Base-by-base conservation (phyloP, 495 filamentous ascomycete species). In the Aspergillus egyptiacus region DNA sequence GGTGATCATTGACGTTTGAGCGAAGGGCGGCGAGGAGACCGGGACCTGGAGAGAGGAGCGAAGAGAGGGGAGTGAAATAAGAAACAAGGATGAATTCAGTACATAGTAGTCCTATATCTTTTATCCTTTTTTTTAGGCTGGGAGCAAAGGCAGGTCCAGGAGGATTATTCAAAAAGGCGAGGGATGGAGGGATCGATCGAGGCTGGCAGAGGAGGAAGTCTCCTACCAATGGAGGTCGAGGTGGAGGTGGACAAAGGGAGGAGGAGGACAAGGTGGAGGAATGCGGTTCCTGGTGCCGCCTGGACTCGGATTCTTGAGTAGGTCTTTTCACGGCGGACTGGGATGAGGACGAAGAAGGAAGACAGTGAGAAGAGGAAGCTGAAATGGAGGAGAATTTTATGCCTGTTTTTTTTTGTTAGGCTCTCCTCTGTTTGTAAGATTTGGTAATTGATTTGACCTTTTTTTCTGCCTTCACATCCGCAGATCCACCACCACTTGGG, bases 11-110 rank as follows among this genome's bases (percentile, higher is more conserved):
- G 38, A 65, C 65, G 54, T 60, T 59, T 35, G 68, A 60, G 59
- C 44, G 46, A 48, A 84, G 50, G 89, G 73, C 90, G 82, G 68
- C 84, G 87, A 53, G 78, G 82, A 61, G 20, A 52, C 23, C 17
- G 39, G 8, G 41, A 23, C 44, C 40, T 51, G 43, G 46, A 37
- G 30, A 45, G 24, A 17, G 25, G 35, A 17, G 23, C 27, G 25
- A 48, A 14, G 19, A 22, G 28, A 35, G 37, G 11, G 36, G 35
- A 37, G 13, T 17, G 8, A 15, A n/a, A 6, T 15, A 22, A 11
- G 11, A 18, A 9, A 10, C 8, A 42, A 42, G 40, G 33, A 14
- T 23, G 15, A 35, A 13, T 39, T 38, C 49, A 50, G 34, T 41
- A 40, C 50, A 53, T 55, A 53, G 40, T 55, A 36, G 24, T 45